Evolutionary conservation across 176 grass and related monocot species (phyloP).

Genomic region (Tuctoria greenei): DNA sequence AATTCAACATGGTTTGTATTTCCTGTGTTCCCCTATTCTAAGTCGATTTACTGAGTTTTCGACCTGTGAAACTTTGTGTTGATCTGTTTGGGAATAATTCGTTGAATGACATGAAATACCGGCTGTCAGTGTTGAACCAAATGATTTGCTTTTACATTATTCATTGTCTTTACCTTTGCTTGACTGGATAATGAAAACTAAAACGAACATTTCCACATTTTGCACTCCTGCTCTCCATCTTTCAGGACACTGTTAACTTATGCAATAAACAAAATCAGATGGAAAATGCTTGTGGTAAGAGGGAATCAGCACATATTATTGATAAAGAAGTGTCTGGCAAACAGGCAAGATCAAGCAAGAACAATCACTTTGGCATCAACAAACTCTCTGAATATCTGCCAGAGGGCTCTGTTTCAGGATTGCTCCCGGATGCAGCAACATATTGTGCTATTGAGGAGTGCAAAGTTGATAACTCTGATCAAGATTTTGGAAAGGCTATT

Average conservation of each 20-base stretch:
- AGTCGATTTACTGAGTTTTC: not conserved
- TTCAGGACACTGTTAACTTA: slow-evolving; percentile 41
- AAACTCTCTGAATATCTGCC: slow-evolving; percentile 15
- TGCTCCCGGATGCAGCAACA: slow-evolving; percentile 35
- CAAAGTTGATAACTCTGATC: slow-evolving; percentile 31
- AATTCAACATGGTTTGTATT: no score
- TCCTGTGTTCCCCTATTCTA: no score
- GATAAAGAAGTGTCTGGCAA: slow-evolving; percentile 39
- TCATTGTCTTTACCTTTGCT: slow-evolving; percentile 1
- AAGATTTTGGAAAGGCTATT: slow-evolving; percentile 22
- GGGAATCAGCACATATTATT: slow-evolving; percentile 16
- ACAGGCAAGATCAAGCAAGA: slow-evolving; percentile 28
- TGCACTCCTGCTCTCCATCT: slow-evolving; percentile 23
- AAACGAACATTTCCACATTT: not conserved
- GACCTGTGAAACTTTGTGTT: not conserved
- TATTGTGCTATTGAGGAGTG: slow-evolving; percentile 14
- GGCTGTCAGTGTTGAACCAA: slow-evolving; percentile 7
- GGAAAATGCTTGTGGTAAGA: slow-evolving; percentile 36
- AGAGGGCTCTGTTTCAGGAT: slow-evolving; percentile 25
- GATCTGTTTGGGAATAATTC: not conserved
- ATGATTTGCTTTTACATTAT: slow-evolving; percentile 12
- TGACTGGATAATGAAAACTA: not conserved
- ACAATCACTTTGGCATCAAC: slow-evolving; percentile 12
- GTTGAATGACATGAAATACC: slow-evolving; percentile 1
- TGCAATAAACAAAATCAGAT: slow-evolving; percentile 32